Conservation (phyloP, 306 rosid species). For the Luffa acutangula region DNA sequence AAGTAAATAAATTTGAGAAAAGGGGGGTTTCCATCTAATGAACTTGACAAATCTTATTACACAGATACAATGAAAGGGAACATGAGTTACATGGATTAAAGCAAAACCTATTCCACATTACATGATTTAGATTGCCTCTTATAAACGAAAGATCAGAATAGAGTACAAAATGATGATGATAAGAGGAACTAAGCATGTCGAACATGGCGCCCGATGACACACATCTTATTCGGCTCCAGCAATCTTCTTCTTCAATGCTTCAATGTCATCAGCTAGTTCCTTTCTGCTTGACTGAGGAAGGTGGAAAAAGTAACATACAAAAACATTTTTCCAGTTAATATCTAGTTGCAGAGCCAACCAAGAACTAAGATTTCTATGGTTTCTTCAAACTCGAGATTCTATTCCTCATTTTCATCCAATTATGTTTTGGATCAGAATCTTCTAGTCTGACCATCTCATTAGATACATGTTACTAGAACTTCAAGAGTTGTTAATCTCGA, state of each 20-base stretch:
- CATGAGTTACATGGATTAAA: conserved; percentile 24
- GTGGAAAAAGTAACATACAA: not conserved
- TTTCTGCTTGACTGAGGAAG: conserved; percentile 62
- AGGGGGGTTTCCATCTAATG: conserved; percentile 10
- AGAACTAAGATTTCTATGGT: not conserved
- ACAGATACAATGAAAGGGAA: conserved; percentile 21
- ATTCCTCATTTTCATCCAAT: not conserved
- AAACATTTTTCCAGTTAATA: not conserved
- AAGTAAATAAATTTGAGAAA: not conserved
- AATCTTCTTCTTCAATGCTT: conserved; percentile 80
- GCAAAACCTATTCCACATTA: conserved; percentile 41
- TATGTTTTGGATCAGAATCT: not conserved
- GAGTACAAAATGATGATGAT: conserved; percentile 27
- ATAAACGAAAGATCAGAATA: conserved; percentile 9
- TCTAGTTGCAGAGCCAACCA: not conserved
- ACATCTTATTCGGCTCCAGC: conserved; percentile 62
- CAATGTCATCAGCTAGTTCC: conserved; percentile 59
- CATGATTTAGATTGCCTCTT: conserved; percentile 46
- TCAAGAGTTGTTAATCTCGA: not conserved
- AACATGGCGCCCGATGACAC: not conserved
- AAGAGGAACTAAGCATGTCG: conserved; percentile 17
- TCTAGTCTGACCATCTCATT: not conserved
- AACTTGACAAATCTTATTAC: conserved; percentile 32
- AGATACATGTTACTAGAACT: not conserved
- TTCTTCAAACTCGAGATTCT: not conserved